Base-by-base conservation (phyloP, 805 yeast genomes). In the Henningerozyma blattae region DNA sequence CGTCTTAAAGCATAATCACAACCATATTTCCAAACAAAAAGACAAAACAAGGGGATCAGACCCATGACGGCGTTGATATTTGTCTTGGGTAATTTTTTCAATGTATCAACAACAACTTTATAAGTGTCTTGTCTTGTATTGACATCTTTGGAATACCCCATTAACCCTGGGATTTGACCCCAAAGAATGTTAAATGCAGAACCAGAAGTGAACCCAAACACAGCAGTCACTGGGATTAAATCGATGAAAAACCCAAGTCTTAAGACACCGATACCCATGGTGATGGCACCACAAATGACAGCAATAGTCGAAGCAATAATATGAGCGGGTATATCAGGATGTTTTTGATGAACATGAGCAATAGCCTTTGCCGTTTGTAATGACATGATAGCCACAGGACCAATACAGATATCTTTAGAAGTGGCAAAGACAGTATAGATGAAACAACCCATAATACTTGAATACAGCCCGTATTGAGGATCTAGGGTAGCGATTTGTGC, bases 301-400 rank as follows among this genome's bases (percentile, higher is more conserved):
- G 94, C 70, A 34, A 87, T 60, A 27, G 75, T 66, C 1, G 94
- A 81, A 13, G 95, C 96, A 56, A 87, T 81, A 32, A 68, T 67
- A n/a, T n/a, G n/a, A n/a, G n/a, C n/a, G n/a, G n/a, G n/a, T n/a
- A n/a, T n/a, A n/a, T n/a, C n/a, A 1, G 87, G 84, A 41, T 67
- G 64, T 39, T 64, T 68, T 10, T 45, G 62, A 40, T 72, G 71
- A 9, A 86, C 91, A 32, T 65, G 63, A 18, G 73, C 67, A 35
- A 87, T 67, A 36, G 83, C 85, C 54, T 78, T 82, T 32, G 87
- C 77, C 24, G 83, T 85, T 54, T 85, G 87, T 43, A 75, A 56
- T 13, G 94, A 81, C 94, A 87, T 86, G 37, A 87, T 96, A 10
- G 96, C 96, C 25, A 87, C 96, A 9, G 96, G 96, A 18, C 96